These are phyloP conservation scores for Aspergillus sp. DNA, from an alignment of 2,329 filamentous ascomycete species.

Conservation along the genomic window DNA sequence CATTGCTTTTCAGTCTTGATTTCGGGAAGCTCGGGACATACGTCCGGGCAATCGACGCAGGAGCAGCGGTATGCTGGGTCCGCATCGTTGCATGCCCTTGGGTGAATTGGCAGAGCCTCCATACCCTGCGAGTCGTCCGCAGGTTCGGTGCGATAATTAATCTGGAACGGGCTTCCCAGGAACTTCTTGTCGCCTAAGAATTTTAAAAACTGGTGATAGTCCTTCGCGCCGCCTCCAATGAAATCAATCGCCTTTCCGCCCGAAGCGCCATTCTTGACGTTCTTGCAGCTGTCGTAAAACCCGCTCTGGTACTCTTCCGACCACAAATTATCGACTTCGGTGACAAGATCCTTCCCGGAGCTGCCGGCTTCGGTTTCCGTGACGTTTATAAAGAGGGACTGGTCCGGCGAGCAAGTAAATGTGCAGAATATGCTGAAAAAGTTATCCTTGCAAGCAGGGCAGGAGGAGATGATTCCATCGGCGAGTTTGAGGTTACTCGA, in stretches of 20 bases:
- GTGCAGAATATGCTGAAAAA: constrained; percentile 99
- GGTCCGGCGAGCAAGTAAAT: constrained; percentile 96
- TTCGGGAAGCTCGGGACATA: constrained; percentile 78
- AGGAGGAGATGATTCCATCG: constrained; percentile 85
- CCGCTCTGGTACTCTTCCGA: constrained; percentile 79
- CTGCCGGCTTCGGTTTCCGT: constrained; percentile 65
- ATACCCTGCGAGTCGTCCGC: constrained; percentile 65
- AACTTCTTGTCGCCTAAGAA: constrained; percentile 93
- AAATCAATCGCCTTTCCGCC: constrained; percentile 93
- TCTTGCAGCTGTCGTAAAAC: constrained; percentile 97
- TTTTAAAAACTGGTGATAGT: constrained; percentile 82
- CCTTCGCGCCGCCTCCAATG: constrained; percentile 91
- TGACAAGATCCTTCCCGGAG: constrained; percentile 65
- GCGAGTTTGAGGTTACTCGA: constrained; percentile 83
- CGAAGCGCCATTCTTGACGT: constrained; percentile 95
- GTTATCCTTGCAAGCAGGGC: constrained; percentile 95
- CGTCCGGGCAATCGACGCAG: constrained; percentile 85
- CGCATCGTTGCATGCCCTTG: constrained; percentile 86
- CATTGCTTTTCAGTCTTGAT: constrained; percentile 71
- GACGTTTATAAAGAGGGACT: constrained; percentile 92
- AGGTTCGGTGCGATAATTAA: constrained; percentile 74
- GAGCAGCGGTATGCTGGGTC: constrained; percentile 85
- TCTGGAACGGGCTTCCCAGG: constrained; percentile 91
- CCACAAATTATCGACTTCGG: constrained; percentile 86
- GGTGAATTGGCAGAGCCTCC: constrained; percentile 66